These are phyloP conservation scores for Chlamydomonas schloesseri DNA, from an alignment of 139 green algal species.

Conservation along the genomic window DNA sequence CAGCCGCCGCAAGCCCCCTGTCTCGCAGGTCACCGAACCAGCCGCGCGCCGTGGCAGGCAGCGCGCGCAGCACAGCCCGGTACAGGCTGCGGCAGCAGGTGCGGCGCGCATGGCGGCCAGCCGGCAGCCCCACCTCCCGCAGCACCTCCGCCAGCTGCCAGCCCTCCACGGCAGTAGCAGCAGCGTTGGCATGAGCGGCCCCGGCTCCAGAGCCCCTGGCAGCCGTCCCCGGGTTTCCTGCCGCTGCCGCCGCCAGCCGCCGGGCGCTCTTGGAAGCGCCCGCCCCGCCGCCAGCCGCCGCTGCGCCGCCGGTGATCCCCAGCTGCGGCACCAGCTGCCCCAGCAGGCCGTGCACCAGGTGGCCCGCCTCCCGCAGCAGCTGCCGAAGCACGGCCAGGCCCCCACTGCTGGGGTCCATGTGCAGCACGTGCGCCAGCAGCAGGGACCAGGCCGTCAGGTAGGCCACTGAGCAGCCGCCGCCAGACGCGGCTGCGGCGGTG, in stretches of 20 bases:
- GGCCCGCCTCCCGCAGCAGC: slow-evolving; percentile 24
- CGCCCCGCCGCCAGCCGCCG: not conserved
- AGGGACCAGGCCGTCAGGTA: slow-evolving; percentile 66
- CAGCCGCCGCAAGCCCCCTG: slow-evolving; percentile 52
- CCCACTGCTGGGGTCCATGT: slow-evolving; percentile 1
- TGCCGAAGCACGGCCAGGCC: slow-evolving; percentile 6
- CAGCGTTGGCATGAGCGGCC: not conserved
- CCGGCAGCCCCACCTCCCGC: slow-evolving; percentile 26
- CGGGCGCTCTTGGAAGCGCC: not conserved
- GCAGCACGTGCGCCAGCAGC: slow-evolving; percentile 60
- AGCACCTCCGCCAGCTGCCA: slow-evolving; percentile 45
- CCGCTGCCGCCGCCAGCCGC: not conserved
- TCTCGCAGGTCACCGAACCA: slow-evolving; percentile 91
- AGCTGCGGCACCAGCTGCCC: slow-evolving; percentile 17
- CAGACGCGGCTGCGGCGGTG: not conserved
- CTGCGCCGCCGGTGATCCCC: not conserved
- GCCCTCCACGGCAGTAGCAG: not conserved
- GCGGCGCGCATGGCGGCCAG: not conserved
- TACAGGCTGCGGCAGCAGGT: slow-evolving; percentile 62
- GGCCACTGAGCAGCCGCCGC: not conserved
- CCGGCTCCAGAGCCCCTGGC: not conserved
- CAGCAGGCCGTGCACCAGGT: slow-evolving; percentile 30
- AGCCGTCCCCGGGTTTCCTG: too few relatives aligned
- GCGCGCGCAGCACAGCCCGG: slow-evolving; percentile 68
- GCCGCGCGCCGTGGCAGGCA: slow-evolving; percentile 81